Base-by-base conservation (phyloP, 1,284 basidiomycete species). In the Heterobasidion parviporum region DNA sequence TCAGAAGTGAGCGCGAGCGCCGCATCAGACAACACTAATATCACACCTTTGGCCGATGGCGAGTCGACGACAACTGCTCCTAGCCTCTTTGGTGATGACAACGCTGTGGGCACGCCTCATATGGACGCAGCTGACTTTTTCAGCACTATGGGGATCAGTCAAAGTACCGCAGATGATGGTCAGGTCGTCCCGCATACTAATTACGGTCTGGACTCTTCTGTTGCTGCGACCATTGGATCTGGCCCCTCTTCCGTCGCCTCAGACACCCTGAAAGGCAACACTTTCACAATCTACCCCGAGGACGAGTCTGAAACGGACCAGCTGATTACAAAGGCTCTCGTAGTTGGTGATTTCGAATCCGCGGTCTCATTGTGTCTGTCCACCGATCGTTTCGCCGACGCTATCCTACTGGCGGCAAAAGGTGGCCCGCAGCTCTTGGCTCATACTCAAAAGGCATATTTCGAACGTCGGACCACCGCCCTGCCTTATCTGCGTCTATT, bases 301-400 rank as follows among this genome's bases (percentile, higher is more conserved):
- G 91, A 94, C 53, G 93, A 95, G 70, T 89, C 88, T 3, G 92
- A 97, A 59, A 86, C 86, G 0, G 95, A 98, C 67, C 79, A 85
- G 34, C 78, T 98, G 33, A 82, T 99, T 62, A 98, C 96, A 1
- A 92, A 94, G 64, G 92, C 96, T 1, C 78, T 98, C 35, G 92
- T 99, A 1, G 78, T 98, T 8, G 96, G 96, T 41, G 96, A 99
- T 71, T 98, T 98, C 63, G 82, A 87, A 62, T 91, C 87, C 18
- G 96, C 96, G 1, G 96, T 99, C 15, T 87, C 92, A 9, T 77
- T 99, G 7, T 97, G 94, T 68, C 78, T 99, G 14, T 91, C 92
- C 0, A 82, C 87, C 0, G 92, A 95, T 58, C 84, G 94, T 45
- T 98, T 86, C 65, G 95, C 96, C 6, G 96, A 99, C 65, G 95